Base-by-base conservation (phyloP, 441 rosid species). In the Omphalea diandra region DNA sequence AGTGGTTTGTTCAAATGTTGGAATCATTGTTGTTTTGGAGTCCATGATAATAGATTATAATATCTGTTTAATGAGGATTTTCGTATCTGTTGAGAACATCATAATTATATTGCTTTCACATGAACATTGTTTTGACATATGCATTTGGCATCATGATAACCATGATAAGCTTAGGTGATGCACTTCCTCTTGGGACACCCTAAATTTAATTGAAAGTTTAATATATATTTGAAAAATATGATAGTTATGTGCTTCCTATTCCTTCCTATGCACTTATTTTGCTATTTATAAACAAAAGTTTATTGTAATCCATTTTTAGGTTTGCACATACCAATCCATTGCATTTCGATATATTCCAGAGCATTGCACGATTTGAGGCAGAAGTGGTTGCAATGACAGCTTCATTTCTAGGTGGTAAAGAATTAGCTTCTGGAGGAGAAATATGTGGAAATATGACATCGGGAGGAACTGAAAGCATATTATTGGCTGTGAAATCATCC, bases 371-470 rank as follows among this genome's bases (percentile, higher is more conserved):
- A 66, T 95, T 88, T 83, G 99, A 95, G 81, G 90, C 98, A 66
- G 98, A 95, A 83, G 93, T 93, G 26, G 97, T 95, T 26, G 95
- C 97, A 76, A 93, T 95, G 98, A 93, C 98, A 36, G 98, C 94
- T 72, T 82, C 93, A n/a, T 73, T 95, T 54, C 87, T 93, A 36
- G 93, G 98, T 54, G 83, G 93, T 47, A 84, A 83, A 81, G 90
- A 86, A 71, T 83, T 82, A 65, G 82, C 79, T 77, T 89, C 93
- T 38, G 97, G 89, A 69, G 97, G 90, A 74, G 89, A 89, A 81
- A 78, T 95, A 49, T 93, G 99, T 46, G 99, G 99, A 75, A 95
- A 93, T 85, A 95, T 95, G 99, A 93, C 99, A 5, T 91, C 98
- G 31, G 99, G 98, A 65, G 98, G 99, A 78, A 90, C 99, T 57